These are phyloP conservation scores for Penicillium canariense DNA, from an alignment of 495 filamentous ascomycete species.

Conservation along the genomic window DNA sequence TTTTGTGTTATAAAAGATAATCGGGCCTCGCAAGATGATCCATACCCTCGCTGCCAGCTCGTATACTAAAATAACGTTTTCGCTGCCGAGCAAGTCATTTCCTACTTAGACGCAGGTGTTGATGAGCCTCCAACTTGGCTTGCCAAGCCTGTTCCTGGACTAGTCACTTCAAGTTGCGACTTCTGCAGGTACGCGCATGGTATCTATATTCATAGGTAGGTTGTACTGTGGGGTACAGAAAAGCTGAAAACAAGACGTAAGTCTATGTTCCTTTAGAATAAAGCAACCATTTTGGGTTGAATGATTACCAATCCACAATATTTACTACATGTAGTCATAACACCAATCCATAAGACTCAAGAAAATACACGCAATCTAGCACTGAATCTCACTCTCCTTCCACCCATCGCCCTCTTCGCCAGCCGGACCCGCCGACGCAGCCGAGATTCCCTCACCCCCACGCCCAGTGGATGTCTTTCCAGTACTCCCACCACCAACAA, in stretches of 20 bases:
- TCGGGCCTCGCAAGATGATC: slow-evolving; percentile 15
- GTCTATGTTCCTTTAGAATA: no score
- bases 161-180: no score
- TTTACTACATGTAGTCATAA: slow-evolving; percentile 6
- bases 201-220: no score
- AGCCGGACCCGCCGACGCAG: slow-evolving; percentile 36
- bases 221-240: no score
- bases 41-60: slow-evolving; percentile 6
- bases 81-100: no score
- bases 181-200: no score
- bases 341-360: background rate
- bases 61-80: background rate
- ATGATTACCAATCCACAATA: background rate
- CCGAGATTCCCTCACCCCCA: slow-evolving; percentile 43
- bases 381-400: slow-evolving; percentile 54
- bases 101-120: no score
- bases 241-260: no score
- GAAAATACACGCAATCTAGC: slow-evolving; percentile 7
- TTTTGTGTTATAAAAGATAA: slow-evolving; percentile 25
- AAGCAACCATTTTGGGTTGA: background rate
- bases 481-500: slow-evolving; percentile 52
- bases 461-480: slow-evolving; percentile 32
- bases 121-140: no score
- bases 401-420: slow-evolving; percentile 44
- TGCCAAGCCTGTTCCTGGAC: no score